Evolutionary conservation across 129 eudicot genomes (phyloP).

Genomic region (Apium graveolens): DNA sequence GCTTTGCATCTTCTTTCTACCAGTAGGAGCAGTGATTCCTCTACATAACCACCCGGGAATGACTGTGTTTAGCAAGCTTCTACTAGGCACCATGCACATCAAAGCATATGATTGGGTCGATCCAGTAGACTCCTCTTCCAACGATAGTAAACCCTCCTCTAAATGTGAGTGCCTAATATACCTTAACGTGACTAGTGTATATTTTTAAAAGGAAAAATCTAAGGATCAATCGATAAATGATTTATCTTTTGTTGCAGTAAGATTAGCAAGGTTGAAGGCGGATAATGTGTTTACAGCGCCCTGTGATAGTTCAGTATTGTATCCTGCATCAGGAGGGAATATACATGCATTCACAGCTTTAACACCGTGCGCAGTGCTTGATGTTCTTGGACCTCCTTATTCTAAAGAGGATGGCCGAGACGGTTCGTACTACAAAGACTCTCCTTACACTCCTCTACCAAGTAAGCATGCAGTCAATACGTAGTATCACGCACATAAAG

Average conservation of each 20-base stretch:
- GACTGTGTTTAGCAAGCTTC: conserved; percentile 90
- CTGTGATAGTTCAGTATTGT: conserved; percentile 61
- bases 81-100: conserved; percentile 74
- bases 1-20: conserved; percentile 71
- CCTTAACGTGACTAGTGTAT: neutral
- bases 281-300: conserved; percentile 57
- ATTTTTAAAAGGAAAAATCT: neutral
- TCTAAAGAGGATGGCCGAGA: conserved; percentile 70
- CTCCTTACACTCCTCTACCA: conserved; percentile 23
- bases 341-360: conserved; percentile 79
- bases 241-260: conserved; percentile 27
- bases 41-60: conserved; percentile 90
- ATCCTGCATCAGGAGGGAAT: conserved; percentile 91
- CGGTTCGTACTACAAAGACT: conserved; percentile 8
- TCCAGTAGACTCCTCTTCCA: conserved; percentile 14
- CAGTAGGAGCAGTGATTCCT: conserved; percentile 68
- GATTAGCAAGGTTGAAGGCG: conserved; percentile 59
- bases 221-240: neutral
- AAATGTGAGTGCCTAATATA: conserved; percentile 30
- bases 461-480: conserved; percentile 14
- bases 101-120: conserved; percentile 79
- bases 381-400: conserved; percentile 90
- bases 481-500: neutral
- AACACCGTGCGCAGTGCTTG: conserved; percentile 71
- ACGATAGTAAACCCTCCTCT: conserved; percentile 9